Base-by-base conservation (phyloP, 2,329 filamentous ascomycete species). In the Neonectria magnoliae region DNA sequence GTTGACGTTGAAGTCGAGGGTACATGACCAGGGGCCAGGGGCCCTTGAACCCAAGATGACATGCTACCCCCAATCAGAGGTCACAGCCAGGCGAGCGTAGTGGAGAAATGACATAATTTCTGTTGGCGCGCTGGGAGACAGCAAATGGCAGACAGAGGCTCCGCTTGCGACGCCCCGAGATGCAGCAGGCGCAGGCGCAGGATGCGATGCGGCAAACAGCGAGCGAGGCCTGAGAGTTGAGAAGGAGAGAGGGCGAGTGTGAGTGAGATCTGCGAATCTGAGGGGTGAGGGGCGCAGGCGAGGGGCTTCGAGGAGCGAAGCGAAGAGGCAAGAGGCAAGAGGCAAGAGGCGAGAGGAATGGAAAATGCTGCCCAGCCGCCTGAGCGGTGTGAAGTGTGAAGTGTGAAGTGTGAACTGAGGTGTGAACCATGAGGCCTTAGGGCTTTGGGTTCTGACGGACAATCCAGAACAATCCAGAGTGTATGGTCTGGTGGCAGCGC, bases 41-140 rank as follows among this genome's bases (percentile, higher is more conserved):
- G 67, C 63, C 60, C 66, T 63, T 60, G 57, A 73, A 72, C 44
- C 73, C 68, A 77, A 68, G 71, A 77, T 76, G 75, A 75, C 75
- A 76, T 73, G 68, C 68, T 44, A 62, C 42, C 48, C 73, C 73
- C 73, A 75, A 75, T 75, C 65, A 75, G 58, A 65, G 29, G 57
- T 33, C 55, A 45, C 27, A 51, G 53, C 61, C 55, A 55, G 68
- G 63, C 61, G 57, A 64, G 41, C 60, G 55, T 29, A 63, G 72
- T 73, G 73, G 71, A 64, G 70, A 68, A 66, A 75, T 75, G 73
- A 75, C 73, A 75, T 75, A 75, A 71, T 63, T 57, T 53, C 58
- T 60, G 50, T 51, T 61, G 60, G 57, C 62, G 57, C 56, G 29
- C 58, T 58, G 58, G 60, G 47, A 48, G 53, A 57, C 60, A 64